Evolutionary conservation across 1,139 yeast genomes (phyloP).

Genomic region (Magnusiomyces clavatus): DNA sequence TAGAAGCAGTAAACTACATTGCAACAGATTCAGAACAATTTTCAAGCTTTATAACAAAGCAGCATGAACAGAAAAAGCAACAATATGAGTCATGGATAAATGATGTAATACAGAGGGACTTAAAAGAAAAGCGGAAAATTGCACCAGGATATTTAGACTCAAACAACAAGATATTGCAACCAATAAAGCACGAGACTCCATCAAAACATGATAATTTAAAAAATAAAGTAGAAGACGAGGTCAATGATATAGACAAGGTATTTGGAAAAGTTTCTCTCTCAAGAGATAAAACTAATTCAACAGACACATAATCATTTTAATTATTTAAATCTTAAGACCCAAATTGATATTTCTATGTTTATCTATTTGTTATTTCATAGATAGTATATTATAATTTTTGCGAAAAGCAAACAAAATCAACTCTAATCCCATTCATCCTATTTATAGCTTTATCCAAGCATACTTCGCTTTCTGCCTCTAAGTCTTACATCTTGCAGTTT

Average conservation of each 20-base stretch:
- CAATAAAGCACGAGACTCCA: slow-evolving; percentile 13
- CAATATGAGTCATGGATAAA: slow-evolving; percentile 32
- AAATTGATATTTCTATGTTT: not conserved
- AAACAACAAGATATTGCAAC: slow-evolving; percentile 24
- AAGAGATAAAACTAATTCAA: not conserved
- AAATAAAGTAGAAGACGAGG: not conserved
- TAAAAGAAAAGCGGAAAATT: slow-evolving; percentile 29
- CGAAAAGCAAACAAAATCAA: not conserved
- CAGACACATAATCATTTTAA: not conserved
- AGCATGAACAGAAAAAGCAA: slow-evolving; percentile 24
- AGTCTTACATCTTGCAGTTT: slow-evolving; percentile 77
- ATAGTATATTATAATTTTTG: not conserved
- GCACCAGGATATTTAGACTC: slow-evolving; percentile 42
- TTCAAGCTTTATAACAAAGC: slow-evolving; percentile 20
- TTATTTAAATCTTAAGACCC: not conserved
- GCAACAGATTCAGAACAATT: slow-evolving; percentile 24
- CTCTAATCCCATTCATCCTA: not conserved
- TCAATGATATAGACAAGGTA: slow-evolving; percentile 13
- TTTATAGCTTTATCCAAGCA: not conserved
- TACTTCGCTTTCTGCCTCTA: slow-evolving; percentile 33
- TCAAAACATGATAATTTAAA: slow-evolving; percentile 1
- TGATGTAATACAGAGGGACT: slow-evolving; percentile 20
- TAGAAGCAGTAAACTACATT: slow-evolving; percentile 24
- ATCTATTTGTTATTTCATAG: not conserved
- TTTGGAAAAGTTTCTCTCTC: slow-evolving; percentile 13